Conservation (phyloP, 257 asterid genomes). For the Fraxinus pennsylvanica region DNA sequence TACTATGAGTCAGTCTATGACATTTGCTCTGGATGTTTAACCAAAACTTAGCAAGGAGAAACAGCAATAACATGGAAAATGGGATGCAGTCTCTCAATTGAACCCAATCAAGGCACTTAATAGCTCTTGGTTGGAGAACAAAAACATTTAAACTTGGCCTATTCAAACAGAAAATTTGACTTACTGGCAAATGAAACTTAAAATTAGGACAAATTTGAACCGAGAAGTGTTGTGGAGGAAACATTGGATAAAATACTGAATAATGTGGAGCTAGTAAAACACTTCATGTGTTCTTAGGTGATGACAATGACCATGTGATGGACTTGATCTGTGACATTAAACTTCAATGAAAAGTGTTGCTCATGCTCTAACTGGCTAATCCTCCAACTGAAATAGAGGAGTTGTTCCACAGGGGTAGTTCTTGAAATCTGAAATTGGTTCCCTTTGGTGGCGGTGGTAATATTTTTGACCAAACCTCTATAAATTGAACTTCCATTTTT, state of each 20-base stretch:
- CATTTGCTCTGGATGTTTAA: background rate
- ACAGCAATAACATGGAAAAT: background rate
- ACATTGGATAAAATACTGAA: background rate
- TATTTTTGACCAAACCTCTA: background rate
- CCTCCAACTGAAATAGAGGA: background rate
- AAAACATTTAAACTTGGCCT: background rate
- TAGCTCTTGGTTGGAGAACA: background rate
- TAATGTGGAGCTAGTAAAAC: background rate
- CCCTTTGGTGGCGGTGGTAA: background rate
- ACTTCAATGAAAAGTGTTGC: background rate
- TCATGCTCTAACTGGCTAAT: background rate
- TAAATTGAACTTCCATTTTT: background rate
- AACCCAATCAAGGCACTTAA: background rate
- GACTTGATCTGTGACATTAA: background rate
- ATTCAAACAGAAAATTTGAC: background rate
- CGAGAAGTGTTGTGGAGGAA: background rate
- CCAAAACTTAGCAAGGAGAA: background rate
- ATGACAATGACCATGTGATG: background rate
- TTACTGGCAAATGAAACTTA: background rate
- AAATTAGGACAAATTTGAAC: background rate
- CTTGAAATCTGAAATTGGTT: background rate
- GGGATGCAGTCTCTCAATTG: constrained; percentile 1
- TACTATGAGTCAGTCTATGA: background rate
- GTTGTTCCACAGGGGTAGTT: background rate
- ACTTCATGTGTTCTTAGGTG: background rate